phyloP scores from a whole-genome alignment of 2,329 filamentous ascomycete genomes.

The Aureobasidium sp. region DNA sequence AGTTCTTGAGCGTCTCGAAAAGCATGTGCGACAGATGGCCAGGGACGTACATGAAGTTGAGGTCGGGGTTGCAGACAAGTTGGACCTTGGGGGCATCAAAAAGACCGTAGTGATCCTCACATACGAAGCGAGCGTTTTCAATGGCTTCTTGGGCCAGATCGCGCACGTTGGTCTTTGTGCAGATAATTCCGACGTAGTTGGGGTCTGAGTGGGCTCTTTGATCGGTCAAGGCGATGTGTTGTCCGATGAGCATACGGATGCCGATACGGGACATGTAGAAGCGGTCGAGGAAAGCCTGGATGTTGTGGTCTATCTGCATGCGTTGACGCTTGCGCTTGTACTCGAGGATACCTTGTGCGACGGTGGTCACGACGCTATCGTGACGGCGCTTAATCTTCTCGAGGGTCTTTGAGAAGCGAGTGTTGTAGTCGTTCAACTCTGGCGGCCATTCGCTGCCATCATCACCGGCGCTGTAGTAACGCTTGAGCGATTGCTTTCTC shows the following conservation, averaged over 20 bases:
- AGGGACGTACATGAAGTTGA: conserved; percentile 99
- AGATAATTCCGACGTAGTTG: conserved; percentile 96
- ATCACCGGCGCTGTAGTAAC: conserved; percentile 83
- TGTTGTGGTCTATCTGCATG: conserved; percentile 96
- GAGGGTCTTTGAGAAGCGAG: conserved; percentile 77
- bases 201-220: conserved; percentile 84
- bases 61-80: conserved; percentile 85
- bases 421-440: conserved; percentile 90
- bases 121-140: conserved; percentile 97
- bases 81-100: conserved; percentile 97
- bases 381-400: conserved; percentile 94
- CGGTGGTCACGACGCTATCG: conserved; percentile 94
- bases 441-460: conserved; percentile 87
- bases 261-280: conserved; percentile 99
- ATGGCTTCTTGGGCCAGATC: conserved; percentile 96
- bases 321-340: conserved; percentile 95
- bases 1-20: conserved; percentile 98
- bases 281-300: conserved; percentile 93
- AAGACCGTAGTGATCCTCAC: conserved; percentile 94
- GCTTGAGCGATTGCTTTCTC: conserved; percentile 45
- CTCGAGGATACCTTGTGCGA: conserved; percentile 95
- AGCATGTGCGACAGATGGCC: conserved; percentile 99
- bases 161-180: conserved; percentile 93
- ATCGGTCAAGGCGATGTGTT: conserved; percentile 94
- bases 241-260: conserved; percentile 97